Evolutionary conservation across 768 basidiomycete species (phyloP), one percentile per base, ranked within the genome.

Genomic region (Boletales sp.): DNA sequence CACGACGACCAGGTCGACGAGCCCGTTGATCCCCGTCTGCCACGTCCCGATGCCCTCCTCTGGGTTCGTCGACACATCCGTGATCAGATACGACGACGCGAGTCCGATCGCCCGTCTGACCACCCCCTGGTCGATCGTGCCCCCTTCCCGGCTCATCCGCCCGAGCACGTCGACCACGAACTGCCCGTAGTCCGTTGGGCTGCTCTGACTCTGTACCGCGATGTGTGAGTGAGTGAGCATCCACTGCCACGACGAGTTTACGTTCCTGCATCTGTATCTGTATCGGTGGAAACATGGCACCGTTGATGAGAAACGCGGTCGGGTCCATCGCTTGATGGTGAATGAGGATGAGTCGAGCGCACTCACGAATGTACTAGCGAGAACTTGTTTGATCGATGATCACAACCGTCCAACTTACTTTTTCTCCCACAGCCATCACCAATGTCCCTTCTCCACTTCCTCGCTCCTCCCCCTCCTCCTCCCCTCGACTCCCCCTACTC

Each of bases 11-110:
- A 90, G 72, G 56, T 91, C 89, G 27, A 88, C 81, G 27, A 91
- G 74, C 11, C 79, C 73, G 65, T 75, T 76, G 60, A 92, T 79
- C 3, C 89, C 89, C 7, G 71, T 69, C 50, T 72, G 74, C 89
- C 89, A 92, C 9, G 82, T 78, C 13, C 59, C 53, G 21, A 82
- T 67, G 1, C 87, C 90, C 1, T 61, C 62, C 32, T 76, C 75
- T 0, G 80, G 72, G 59, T 83, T 81, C 55, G 69, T 88, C 49
- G 81, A 82, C 1, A 78, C 76, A 67, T 92, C 89, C 12, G 87
- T 82, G 51, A 92, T 64, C 40, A 90, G 79, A 61, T 84, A 89
- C n/a, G 88, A 87, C 2, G 89, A 84, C 13, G 89, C 78, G 35
- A 90, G 80, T 14, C 75, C 76, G 41, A 90, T 71, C 60, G 82